phyloP scores from a whole-genome alignment of 2,329 filamentous ascomycete genomes.

The Talaromyces pinophilus region DNA sequence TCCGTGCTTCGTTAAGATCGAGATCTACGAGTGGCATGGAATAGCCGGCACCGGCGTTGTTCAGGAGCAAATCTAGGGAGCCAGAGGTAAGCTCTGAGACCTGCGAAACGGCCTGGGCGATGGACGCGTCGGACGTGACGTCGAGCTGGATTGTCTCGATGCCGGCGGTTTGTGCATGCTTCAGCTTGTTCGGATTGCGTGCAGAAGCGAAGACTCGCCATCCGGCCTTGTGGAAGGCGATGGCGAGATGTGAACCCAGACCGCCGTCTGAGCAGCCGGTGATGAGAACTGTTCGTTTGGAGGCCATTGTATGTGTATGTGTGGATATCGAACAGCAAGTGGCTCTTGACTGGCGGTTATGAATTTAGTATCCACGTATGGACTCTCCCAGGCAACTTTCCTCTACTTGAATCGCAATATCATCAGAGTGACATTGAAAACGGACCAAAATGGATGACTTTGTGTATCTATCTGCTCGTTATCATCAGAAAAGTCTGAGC shows the following conservation, averaged over 20 bases:
- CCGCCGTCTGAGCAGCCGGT: conserved; percentile 18
- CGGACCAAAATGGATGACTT: not conserved
- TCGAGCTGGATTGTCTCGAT: conserved; percentile 16
- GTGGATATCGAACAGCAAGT: not conserved
- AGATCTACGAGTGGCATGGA: conserved; percentile 9
- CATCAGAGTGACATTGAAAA: not conserved
- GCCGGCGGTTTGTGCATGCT: not conserved
- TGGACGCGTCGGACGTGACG: conserved; percentile 1
- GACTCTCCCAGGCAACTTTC: not conserved
- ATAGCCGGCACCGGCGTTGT: conserved; percentile 17
- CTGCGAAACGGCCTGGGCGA: not conserved
- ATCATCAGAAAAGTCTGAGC: not conserved
- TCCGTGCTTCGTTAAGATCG: not conserved
- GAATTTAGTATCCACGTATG: not conserved
- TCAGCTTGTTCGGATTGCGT: conserved; percentile 1
- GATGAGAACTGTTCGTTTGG: conserved; percentile 16
- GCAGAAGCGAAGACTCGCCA: conserved; percentile 18
- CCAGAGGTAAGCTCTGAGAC: conserved; percentile 2
- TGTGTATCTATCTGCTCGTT: not conserved
- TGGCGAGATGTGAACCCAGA: conserved; percentile 9
- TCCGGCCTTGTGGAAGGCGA: conserved; percentile 4
- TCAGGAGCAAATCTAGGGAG: conserved; percentile 14
- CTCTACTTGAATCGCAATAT: not conserved
- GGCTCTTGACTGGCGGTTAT: not conserved
- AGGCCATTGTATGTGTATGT: not conserved